Evolutionary conservation across 495 filamentous ascomycete genomes (phyloP).

Genomic region (Sporormia fimetaria): DNA sequence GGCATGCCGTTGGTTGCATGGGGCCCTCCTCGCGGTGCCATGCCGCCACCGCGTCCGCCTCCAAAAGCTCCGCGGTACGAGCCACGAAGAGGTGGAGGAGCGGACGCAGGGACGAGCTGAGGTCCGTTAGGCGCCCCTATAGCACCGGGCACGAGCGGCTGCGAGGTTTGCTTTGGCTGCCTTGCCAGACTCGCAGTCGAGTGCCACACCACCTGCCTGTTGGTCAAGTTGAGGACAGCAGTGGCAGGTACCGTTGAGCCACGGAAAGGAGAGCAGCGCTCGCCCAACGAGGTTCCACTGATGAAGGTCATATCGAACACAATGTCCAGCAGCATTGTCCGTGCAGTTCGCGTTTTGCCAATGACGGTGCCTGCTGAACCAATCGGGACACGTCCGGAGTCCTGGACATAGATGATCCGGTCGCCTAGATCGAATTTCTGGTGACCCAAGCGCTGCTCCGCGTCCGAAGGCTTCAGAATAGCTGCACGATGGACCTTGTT

Average conservation of each 20-base stretch:
- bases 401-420: conserved; percentile 82
- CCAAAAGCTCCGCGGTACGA: conserved; percentile 60
- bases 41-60: conserved; percentile 30
- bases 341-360: conserved; percentile 74
- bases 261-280: conserved; percentile 88
- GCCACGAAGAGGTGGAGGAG: conserved; percentile 57
- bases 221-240: conserved; percentile 75
- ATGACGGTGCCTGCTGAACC: conserved; percentile 84
- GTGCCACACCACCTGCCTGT: conserved; percentile 65
- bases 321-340: conserved; percentile 73
- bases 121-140: conserved; percentile 43
- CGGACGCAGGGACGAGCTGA: conserved; percentile 54
- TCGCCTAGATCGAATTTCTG: conserved; percentile 82
- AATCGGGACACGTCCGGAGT: conserved; percentile 90
- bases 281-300: conserved; percentile 81
- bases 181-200: conserved; percentile 55
- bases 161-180: conserved; percentile 37
- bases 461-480: conserved; percentile 80
- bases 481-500: conserved; percentile 72
- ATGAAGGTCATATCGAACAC: conserved; percentile 93
- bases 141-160: conserved; percentile 44
- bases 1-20: conserved; percentile 10
- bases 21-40: conserved; percentile 9
- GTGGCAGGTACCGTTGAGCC: conserved; percentile 80
- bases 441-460: conserved; percentile 75